A percentile compares a stretch with the other conserved stretches of the same genome.
These are phyloP conservation scores for Murraya paniculata DNA, from an alignment of 345 rosid genomes.

Conservation along the genomic window DNA sequence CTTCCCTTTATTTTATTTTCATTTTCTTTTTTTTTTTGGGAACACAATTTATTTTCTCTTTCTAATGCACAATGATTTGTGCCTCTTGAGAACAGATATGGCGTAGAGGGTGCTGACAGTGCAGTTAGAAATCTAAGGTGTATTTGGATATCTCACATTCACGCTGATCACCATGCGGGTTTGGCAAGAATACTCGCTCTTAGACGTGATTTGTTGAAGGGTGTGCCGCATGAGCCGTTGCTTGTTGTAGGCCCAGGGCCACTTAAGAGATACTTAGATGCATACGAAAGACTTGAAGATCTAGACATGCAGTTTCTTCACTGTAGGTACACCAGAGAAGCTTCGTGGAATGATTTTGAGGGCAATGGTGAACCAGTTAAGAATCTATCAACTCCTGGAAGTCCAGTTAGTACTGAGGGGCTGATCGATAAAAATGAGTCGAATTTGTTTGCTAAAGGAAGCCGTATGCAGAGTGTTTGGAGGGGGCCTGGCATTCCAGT, in stretches of 20 bases:
- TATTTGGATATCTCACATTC: constrained; percentile 96
- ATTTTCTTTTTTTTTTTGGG: too few relatives aligned
- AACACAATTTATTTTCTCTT: too few relatives aligned
- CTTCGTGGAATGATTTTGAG: constrained; percentile 59
- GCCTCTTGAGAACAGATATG: constrained; percentile 44
- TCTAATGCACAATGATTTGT: background rate
- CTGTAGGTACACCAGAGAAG: constrained; percentile 66
- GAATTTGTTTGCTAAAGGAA: constrained; percentile 59
- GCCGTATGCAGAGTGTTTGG: constrained; percentile 74
- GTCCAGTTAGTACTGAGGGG: constrained; percentile 6
- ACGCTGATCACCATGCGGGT: constrained; percentile 93
- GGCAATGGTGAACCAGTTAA: constrained; percentile 23
- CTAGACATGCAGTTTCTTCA: constrained; percentile 88
- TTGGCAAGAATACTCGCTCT: constrained; percentile 83
- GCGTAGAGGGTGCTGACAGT: constrained; percentile 70
- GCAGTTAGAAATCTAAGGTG: constrained; percentile 64
- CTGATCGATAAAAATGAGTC: constrained; percentile 26
- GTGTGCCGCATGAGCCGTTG: constrained; percentile 64
- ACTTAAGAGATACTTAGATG: constrained; percentile 78
- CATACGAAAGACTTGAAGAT: constrained; percentile 87
- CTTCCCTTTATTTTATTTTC: background rate
- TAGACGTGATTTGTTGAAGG: constrained; percentile 67
- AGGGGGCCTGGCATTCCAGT: constrained; percentile 48
- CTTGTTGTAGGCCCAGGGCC: constrained; percentile 76
- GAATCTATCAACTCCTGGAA: constrained; percentile 24